A percentile compares a stretch with the other conserved stretches of the same genome.
These are phyloP conservation scores for Carex kokanica DNA, from an alignment of 176 grass and related monocot genomes.

Conservation along the genomic window DNA sequence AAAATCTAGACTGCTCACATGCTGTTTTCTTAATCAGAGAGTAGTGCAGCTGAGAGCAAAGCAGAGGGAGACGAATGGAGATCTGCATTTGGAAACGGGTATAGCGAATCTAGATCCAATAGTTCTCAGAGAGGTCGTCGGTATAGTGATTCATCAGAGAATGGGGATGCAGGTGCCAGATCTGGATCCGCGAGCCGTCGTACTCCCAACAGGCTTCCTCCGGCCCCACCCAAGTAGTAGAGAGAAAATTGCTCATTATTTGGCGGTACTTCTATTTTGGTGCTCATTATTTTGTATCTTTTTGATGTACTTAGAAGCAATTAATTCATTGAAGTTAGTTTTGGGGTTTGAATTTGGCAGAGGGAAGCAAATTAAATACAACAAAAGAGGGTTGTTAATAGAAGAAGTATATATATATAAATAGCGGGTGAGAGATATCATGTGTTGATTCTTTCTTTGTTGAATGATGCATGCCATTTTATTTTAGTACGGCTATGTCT, in stretches of 20 bases:
- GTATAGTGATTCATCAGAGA: slow-evolving; percentile 35
- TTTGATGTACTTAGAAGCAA: slow-evolving; percentile 1
- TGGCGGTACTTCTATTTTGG: slow-evolving; percentile 8
- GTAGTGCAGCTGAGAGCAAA: slow-evolving; percentile 47
- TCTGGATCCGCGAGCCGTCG: slow-evolving; percentile 63
- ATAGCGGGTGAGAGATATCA: background rate
- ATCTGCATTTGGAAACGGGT: slow-evolving; percentile 58
- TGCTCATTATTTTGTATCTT: slow-evolving; percentile 21
- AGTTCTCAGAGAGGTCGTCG: slow-evolving; percentile 47
- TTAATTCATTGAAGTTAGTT: slow-evolving; percentile 24
- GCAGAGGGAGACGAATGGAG: slow-evolving; percentile 75
- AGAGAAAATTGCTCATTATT: slow-evolving; percentile 13
- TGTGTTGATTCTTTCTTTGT: slow-evolving; percentile 27
- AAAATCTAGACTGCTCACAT: background rate
- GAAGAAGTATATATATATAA: too few species aligned
- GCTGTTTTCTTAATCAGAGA: slow-evolving; percentile 34
- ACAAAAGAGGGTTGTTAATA: slow-evolving; percentile 28
- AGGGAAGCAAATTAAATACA: background rate
- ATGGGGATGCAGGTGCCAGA: slow-evolving; percentile 58
- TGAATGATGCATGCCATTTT: slow-evolving; percentile 8
- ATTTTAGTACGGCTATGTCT: slow-evolving; percentile 22
- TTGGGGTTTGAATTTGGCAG: background rate
- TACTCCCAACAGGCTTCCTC: slow-evolving; percentile 75
- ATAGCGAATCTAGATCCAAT: slow-evolving; percentile 49
- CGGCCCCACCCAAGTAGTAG: slow-evolving; percentile 47